Base-by-base conservation (phyloP, 805 yeast species). In the Sugiyamaella chiloensis region DNA sequence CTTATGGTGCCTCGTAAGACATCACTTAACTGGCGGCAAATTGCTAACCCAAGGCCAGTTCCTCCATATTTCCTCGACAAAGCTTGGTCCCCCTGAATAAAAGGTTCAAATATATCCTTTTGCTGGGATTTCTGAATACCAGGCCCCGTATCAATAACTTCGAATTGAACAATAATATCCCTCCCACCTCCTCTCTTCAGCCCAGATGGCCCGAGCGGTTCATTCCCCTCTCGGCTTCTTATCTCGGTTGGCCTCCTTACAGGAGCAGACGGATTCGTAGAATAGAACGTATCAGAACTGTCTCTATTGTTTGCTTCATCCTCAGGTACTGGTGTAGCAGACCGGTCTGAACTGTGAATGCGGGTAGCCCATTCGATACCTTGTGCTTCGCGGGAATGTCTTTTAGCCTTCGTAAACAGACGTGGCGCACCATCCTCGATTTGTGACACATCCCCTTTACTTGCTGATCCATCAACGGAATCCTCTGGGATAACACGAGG, bases 61-160 rank as follows among this genome's bases (percentile, higher is more conserved):
- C 99, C 99, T 48, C 96, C 96, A 61, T 86, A 84, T 42, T 90
- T 86, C 63, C 96, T 75, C 1, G 95, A 84, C 32, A 90, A 73
- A 0, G 96, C 88, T 64, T 88, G 96, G 60, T 91, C 98, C 42
- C 98, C 98, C 67, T 91, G 99, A 17, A 88, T 87, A 69, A 91
- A 91, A 1, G 96, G 96, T 61, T 91, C 96, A 66, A 91, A 91
- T 0, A 91, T 91, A 50, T 85, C 80, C 36, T 83, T 83, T 60
- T 88, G 95, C 45, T 87, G 68, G 0, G 81, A 78, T 20, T 83
- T 80, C 32, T 85, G 89, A 41, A 91, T 90, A 49, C 99, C 99
- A 0, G 96, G 87, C 5, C 99, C 98, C 0, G 93, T 85, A 62
- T 91, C 99, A 24, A 74, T 74, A 8, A 93, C 95, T 50, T 80